phyloP scores from a whole-genome alignment of 2,329 filamentous ascomycete genomes.

The Lecanicillium sp. region DNA sequence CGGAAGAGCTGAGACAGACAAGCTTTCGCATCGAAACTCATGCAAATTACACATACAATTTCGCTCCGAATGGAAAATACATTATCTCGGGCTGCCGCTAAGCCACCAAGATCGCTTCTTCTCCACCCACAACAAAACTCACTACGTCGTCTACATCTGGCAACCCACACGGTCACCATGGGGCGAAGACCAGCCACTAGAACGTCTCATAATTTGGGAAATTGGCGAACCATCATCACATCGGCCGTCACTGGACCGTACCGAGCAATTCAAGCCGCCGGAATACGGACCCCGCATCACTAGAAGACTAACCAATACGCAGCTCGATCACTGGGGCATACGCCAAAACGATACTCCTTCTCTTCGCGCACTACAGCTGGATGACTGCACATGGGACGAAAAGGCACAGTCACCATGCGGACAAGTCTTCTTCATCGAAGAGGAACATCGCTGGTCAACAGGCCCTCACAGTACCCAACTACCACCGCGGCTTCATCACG shows the following conservation, averaged over 20 bases:
- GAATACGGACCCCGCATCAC: slow-evolving; percentile 34
- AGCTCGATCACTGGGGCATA: slow-evolving; percentile 44
- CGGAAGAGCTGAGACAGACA: slow-evolving; percentile 7
- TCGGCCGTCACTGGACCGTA: slow-evolving; percentile 40
- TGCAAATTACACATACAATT: slow-evolving; percentile 34
- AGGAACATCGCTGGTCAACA: slow-evolving; percentile 41
- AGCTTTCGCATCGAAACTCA: not conserved
- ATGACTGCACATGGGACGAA: slow-evolving; percentile 29
- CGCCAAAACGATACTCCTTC: slow-evolving; percentile 42
- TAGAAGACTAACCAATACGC: slow-evolving; percentile 37
- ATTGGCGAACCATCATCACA: slow-evolving; percentile 41
- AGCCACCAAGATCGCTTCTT: slow-evolving; percentile 53
- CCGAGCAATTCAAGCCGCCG: slow-evolving; percentile 26
- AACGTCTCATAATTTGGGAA: slow-evolving; percentile 52
- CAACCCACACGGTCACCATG: slow-evolving; percentile 47
- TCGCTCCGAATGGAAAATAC: slow-evolving; percentile 53
- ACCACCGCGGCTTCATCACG: slow-evolving; percentile 34
- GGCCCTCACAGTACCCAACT: slow-evolving; percentile 33
- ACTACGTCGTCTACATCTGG: slow-evolving; percentile 56
- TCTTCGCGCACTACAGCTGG: slow-evolving; percentile 42
- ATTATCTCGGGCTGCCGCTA: slow-evolving; percentile 46
- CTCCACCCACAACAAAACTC: slow-evolving; percentile 48
- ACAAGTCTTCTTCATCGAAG: slow-evolving; percentile 47
- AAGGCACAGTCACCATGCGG: slow-evolving; percentile 17
- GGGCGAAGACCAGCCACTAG: slow-evolving; percentile 47